Evolutionary conservation across 495 filamentous ascomycete species (phyloP).

Genomic region (Chaetomidium leptoderma): DNA sequence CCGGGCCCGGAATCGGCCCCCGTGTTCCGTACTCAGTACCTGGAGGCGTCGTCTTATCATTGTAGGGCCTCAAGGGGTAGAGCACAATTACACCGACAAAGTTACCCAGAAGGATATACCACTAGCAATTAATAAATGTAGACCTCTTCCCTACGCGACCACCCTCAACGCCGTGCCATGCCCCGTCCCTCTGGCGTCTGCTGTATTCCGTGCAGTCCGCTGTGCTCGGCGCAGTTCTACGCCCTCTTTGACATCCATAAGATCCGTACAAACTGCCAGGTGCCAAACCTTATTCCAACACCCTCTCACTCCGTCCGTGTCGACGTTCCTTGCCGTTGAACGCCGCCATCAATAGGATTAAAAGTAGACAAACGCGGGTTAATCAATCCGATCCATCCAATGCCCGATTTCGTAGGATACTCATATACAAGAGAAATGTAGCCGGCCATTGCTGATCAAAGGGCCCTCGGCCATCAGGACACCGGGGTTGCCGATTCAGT

Average conservation of each 20-base stretch:
- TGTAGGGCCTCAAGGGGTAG: too few relatives aligned
- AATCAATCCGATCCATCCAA: not conserved
- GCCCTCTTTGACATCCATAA: not conserved
- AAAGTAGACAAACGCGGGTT: not conserved
- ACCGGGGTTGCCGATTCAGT: constrained; percentile 12
- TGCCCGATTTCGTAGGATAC: not conserved
- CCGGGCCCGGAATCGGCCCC: too few relatives aligned
- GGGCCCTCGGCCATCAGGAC: constrained; percentile 5
- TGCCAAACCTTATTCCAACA: not conserved
- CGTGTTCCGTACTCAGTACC: too few relatives aligned
- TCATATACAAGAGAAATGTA: not conserved
- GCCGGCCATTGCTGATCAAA: too few relatives aligned
- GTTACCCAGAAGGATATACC: too few relatives aligned
- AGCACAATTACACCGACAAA: too few relatives aligned
- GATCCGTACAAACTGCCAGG: too few relatives aligned
- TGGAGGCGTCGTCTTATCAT: too few relatives aligned
- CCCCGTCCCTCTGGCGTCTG: not conserved
- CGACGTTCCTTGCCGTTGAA: not conserved
- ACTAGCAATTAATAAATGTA: not conserved
- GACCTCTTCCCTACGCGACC: not conserved
- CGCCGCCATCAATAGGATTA: not conserved
- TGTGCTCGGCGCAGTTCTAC: not conserved
- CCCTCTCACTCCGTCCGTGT: not conserved
- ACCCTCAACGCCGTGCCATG: constrained; percentile 15
- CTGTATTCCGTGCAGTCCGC: not conserved